A percentile compares a stretch with the other conserved stretches of the same genome.
phyloP scores from a whole-genome alignment of 805 yeast species.

The Nakazawaea holstii region DNA sequence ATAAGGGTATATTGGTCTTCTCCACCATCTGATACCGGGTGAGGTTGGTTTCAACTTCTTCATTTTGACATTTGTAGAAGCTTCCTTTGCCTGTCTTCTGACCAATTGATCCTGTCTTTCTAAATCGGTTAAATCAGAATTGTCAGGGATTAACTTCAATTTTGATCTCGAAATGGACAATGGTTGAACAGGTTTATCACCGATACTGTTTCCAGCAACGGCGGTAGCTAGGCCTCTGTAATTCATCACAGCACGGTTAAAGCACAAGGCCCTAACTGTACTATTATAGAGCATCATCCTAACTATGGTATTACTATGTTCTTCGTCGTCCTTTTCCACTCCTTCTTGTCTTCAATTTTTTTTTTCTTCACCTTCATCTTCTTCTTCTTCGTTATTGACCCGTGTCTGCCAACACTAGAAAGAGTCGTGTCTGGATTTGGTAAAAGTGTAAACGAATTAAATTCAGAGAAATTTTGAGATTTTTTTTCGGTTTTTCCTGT shows the following conservation, averaged over 20 bases:
- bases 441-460: too few relatives aligned
- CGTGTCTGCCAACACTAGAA: too few relatives aligned
- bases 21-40: slow-evolving; percentile 86
- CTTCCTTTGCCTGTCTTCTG: slow-evolving; percentile 66
- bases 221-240: background rate
- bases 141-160: slow-evolving; percentile 36
- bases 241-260: background rate
- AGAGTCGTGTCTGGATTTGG: too few relatives aligned
- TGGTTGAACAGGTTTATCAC: slow-evolving; percentile 14
- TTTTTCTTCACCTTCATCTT: too few relatives aligned
- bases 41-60: slow-evolving; percentile 75
- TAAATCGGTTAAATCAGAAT: slow-evolving; percentile 56
- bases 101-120: slow-evolving; percentile 75
- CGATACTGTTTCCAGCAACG: background rate
- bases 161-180: slow-evolving; percentile 27
- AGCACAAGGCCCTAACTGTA: slow-evolving; percentile 16
- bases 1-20: slow-evolving; percentile 82
- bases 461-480: too few relatives aligned
- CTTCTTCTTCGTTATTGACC: background rate
- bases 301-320: background rate
- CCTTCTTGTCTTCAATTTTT: background rate
- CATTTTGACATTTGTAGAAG: slow-evolving; percentile 64
- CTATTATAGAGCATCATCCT: slow-evolving; percentile 31
- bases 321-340: slow-evolving; percentile 22
- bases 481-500: too few relatives aligned